Evolutionary conservation across 2,329 filamentous ascomycete species (phyloP).

Genomic region (Ophiocordyceps polyrhachis-furcata): DNA sequence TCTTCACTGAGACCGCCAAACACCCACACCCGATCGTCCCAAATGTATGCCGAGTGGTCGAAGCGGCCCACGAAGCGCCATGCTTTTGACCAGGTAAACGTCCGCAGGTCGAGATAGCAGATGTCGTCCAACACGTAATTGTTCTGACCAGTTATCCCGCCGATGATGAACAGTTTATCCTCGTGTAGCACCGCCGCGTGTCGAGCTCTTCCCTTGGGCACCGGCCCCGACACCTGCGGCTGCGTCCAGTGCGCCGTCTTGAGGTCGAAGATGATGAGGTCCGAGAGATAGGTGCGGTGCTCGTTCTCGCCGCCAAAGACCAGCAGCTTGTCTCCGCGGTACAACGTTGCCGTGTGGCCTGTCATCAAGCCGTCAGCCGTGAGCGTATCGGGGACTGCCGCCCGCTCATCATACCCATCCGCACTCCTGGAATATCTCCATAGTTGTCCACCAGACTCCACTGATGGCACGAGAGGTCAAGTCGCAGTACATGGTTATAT

Average conservation of each 20-base stretch:
- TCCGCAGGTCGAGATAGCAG: conserved; percentile 90
- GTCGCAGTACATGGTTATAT: conserved; percentile 86
- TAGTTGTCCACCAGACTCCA: conserved; percentile 98
- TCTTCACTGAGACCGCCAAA: conserved; percentile 89
- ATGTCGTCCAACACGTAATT: conserved; percentile 90
- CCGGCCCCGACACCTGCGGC: conserved; percentile 64
- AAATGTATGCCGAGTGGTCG: conserved; percentile 89
- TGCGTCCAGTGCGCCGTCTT: conserved; percentile 92
- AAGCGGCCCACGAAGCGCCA: conserved; percentile 94
- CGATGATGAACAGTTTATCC: conserved; percentile 89
- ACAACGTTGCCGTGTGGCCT: conserved; percentile 90
- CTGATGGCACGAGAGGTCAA: conserved; percentile 74
- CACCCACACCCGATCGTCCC: conserved; percentile 83
- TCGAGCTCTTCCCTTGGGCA: conserved; percentile 76
- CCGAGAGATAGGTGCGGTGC: conserved; percentile 84
- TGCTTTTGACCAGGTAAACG: conserved; percentile 88
- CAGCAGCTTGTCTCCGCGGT: conserved; percentile 84
- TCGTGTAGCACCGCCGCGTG: conserved; percentile 91
- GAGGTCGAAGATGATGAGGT: conserved; percentile 90
- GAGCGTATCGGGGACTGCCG: not conserved
- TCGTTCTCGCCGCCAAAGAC: conserved; percentile 98
- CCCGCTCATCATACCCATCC: conserved; percentile 50
- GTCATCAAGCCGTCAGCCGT: conserved; percentile 3
- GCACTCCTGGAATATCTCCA: conserved; percentile 88
- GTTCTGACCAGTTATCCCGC: conserved; percentile 85